phyloP scores from a whole-genome alignment of 2,329 filamentous ascomycete species.

The Pseudonectria foliicola region DNA sequence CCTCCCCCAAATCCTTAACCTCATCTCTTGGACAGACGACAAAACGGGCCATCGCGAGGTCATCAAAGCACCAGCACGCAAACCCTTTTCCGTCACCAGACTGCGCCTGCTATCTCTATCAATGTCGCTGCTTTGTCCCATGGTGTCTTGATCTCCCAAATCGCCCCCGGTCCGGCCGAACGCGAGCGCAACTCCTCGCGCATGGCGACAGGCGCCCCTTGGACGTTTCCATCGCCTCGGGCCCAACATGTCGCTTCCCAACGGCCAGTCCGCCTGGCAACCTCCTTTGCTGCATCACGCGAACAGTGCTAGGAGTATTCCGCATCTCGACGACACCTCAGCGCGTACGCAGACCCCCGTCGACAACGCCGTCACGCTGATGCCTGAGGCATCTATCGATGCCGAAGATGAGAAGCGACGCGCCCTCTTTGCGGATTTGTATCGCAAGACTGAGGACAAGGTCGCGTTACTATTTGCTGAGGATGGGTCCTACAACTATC shows the following conservation, averaged over 20 bases:
- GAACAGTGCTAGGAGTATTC: conserved; percentile 43
- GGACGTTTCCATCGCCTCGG: conserved; percentile 42
- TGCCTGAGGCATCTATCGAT: conserved; percentile 56
- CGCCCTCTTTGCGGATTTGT: conserved; percentile 69
- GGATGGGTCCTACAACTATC: conserved; percentile 45
- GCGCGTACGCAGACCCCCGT: conserved; percentile 44
- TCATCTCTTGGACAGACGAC: conserved; percentile 48
- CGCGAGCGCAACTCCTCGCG: conserved; percentile 45
- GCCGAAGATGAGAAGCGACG: conserved; percentile 64
- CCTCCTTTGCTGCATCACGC: conserved; percentile 46
- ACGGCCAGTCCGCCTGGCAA: conserved; percentile 60
- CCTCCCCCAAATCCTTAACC: conserved; percentile 43
- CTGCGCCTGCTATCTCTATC: conserved; percentile 39
- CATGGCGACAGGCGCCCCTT: conserved; percentile 48
- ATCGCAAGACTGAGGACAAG: conserved; percentile 67
- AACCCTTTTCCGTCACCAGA: conserved; percentile 34
- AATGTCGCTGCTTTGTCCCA: conserved; percentile 43
- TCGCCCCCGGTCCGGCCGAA: conserved; percentile 41
- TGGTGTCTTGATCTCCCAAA: conserved; percentile 42
- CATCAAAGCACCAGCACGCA: conserved; percentile 44
- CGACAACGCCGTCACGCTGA: conserved; percentile 41
- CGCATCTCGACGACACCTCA: conserved; percentile 54
- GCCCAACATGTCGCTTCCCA: conserved; percentile 58
- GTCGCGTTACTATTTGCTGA: conserved; percentile 67
- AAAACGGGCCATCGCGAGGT: conserved; percentile 40